These are phyloP conservation scores for Xylariales sp. DNA, from an alignment of 2,329 filamentous ascomycete genomes.

Conservation along the genomic window DNA sequence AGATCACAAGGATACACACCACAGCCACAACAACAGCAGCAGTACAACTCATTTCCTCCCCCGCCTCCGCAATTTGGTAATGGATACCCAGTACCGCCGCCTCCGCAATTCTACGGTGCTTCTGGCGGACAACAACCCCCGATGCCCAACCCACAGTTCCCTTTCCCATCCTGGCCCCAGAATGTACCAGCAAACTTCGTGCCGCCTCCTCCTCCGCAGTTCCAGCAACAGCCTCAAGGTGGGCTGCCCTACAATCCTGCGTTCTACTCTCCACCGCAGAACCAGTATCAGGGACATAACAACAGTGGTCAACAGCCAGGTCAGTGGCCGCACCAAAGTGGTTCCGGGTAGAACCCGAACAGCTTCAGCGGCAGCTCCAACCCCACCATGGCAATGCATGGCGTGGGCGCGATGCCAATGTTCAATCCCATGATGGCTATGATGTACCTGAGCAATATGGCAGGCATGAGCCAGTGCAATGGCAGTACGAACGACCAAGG, in stretches of 20 bases:
- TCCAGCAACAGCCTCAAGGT: conserved; percentile 30
- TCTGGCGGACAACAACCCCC: conserved; percentile 33
- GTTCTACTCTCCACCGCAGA: conserved; percentile 48
- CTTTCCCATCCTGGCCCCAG: conserved; percentile 39
- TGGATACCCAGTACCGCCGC: conserved; percentile 15
- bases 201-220: conserved; percentile 38
- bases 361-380: background rate
- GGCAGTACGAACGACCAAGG: background rate
- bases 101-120: conserved; percentile 27
- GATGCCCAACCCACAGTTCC: conserved; percentile 35
- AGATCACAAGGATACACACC: conserved; percentile 25
- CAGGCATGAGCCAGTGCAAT: background rate
- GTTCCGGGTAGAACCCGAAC: conserved; percentile 17
- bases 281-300: conserved; percentile 32
- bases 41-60: conserved; percentile 20
- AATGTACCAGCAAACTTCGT: conserved; percentile 25
- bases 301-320: conserved; percentile 31
- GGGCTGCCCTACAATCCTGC: conserved; percentile 51
- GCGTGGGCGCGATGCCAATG: conserved; percentile 1
- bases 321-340: conserved; percentile 23
- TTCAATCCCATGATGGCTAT: background rate
- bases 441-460: background rate
- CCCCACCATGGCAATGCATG: background rate
- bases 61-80: conserved; percentile 32
- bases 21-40: conserved; percentile 30